These are phyloP conservation scores for Talaromyces funiculosus DNA, from an alignment of 2,329 filamentous ascomycete genomes.

Conservation along the genomic window DNA sequence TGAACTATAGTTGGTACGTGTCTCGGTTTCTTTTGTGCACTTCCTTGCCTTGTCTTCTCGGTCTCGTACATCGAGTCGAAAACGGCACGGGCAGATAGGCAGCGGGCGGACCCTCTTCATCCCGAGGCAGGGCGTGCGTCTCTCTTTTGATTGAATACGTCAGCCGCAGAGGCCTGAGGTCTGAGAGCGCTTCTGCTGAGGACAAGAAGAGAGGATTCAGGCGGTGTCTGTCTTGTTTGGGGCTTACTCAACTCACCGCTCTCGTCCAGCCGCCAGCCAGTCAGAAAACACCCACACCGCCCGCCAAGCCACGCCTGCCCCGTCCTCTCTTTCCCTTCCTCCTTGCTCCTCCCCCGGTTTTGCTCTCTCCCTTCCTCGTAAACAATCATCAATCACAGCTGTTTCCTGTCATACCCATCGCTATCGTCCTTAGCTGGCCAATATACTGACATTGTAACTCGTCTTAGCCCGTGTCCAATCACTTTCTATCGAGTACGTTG, in stretches of 20 bases:
- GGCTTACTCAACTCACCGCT: conserved; percentile 7
- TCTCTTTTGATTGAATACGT: background rate
- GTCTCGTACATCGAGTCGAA: background rate
- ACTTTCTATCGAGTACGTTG: conserved; percentile 1
- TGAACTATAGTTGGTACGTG: background rate
- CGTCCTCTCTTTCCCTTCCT: background rate
- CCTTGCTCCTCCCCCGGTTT: background rate
- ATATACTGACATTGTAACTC: background rate
- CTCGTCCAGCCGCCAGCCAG: background rate
- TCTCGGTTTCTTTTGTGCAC: background rate
- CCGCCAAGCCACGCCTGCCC: background rate
- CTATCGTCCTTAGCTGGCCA: background rate
- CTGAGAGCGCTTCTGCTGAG: background rate
- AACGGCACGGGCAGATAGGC: conserved; percentile 6
- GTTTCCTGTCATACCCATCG: background rate
- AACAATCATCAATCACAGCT: background rate
- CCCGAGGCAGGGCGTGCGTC: background rate
- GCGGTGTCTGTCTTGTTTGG: background rate
- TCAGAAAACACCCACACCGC: background rate
- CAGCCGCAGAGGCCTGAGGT: background rate
- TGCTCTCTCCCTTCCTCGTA: background rate
- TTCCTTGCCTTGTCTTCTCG: background rate
- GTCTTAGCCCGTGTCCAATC: background rate
- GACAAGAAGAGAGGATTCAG: background rate
- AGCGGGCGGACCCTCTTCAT: background rate